Evolutionary conservation across 306 rosid species (phyloP), one percentile per base, ranked within the genome.

Genomic region (Corylus avellana): DNA sequence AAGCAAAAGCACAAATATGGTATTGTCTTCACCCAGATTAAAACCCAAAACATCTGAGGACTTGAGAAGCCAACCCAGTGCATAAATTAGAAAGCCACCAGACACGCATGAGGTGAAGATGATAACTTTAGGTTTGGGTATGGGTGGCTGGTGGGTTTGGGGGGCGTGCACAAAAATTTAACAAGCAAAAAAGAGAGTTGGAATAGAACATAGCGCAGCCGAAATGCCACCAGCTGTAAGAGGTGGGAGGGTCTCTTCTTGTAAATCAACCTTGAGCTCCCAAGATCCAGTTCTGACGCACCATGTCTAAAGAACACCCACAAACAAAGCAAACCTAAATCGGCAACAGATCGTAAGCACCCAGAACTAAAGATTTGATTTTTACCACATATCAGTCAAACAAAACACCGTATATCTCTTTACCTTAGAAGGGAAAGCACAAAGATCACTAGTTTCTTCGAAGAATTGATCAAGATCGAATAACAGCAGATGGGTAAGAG

Each of bases 231-330:
- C n/a, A n/a, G n/a, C 97, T 93, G 88, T 91, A 91, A n/a, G 93
- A 91, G 50, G 90, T 87, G 39, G 93, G 98, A 75, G 94, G 94
- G 78, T 93, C 94, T 82, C n/a, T 91, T 93, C 98, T 90, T 90
- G 98, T 86, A 93, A 88, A 85, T 91, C n/a, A n/a, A n/a, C 97
- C 93, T 93, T 91, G 57, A 91, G 95, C 81, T 90, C 98, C 87
- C 83, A 89, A 73, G 88, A 93, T 91, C 74, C 97, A n/a, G n/a
- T n/a, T n/a, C n/a, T n/a, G n/a, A n/a, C n/a, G n/a, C n/a, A n/a
- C 95, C 98, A 93, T 93, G 10, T 35, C 7, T 42, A 10, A 22
- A 49, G 35, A 70, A 29, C 74, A 78, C 12, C 7, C n/a, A 55
- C 12, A 22, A 32, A n/a, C 55, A 72, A 39, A 27, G 0, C 47